These are phyloP conservation scores for Boletus rubescentipes DNA, from an alignment of 768 basidiomycete species.

Conservation along the genomic window DNA sequence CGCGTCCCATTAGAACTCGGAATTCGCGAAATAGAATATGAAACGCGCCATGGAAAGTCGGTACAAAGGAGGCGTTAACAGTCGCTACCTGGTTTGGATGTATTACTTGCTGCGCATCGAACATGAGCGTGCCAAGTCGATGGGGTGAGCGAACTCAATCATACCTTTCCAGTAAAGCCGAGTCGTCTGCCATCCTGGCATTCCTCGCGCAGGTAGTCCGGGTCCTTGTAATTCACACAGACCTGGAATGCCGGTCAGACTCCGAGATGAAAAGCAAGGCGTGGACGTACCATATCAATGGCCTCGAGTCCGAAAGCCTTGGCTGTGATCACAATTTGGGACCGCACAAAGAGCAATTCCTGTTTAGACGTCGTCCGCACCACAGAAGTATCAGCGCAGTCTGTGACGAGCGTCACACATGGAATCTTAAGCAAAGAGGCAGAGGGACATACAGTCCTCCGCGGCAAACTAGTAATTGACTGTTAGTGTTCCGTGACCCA, in stretches of 20 bases:
- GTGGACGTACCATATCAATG: conserved; percentile 76
- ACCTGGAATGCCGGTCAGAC: conserved; percentile 47
- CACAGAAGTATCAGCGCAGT: conserved; percentile 87
- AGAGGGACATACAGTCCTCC: conserved; percentile 72
- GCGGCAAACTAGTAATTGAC: conserved; percentile 72
- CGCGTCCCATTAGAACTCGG: not conserved
- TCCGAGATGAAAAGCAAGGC: not conserved
- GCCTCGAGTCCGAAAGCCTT: conserved; percentile 82
- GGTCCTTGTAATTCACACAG: conserved; percentile 84
- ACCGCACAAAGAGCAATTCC: conserved; percentile 83
- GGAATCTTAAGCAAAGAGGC: not conserved
- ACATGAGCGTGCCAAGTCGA: conserved; percentile 1
- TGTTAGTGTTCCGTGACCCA: not conserved
- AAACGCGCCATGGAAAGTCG: conserved; percentile 59
- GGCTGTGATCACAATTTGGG: conserved; percentile 76
- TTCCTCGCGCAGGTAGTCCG: conserved; percentile 65
- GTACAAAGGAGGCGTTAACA: conserved; percentile 79
- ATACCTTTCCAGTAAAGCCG: conserved; percentile 90
- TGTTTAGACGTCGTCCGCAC: conserved; percentile 69
- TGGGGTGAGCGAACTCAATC: not conserved
- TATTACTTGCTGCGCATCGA: conserved; percentile 76
- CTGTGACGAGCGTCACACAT: conserved; percentile 38
- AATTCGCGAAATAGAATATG: not conserved
- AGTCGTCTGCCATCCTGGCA: conserved; percentile 75
- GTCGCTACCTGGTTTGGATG: conserved; percentile 81